Percentiles rank a stretch among this genome's conserved stretches.
These are phyloP conservation scores for Triadica sebifera DNA, from an alignment of 345 rosid species.

Conservation along the genomic window DNA sequence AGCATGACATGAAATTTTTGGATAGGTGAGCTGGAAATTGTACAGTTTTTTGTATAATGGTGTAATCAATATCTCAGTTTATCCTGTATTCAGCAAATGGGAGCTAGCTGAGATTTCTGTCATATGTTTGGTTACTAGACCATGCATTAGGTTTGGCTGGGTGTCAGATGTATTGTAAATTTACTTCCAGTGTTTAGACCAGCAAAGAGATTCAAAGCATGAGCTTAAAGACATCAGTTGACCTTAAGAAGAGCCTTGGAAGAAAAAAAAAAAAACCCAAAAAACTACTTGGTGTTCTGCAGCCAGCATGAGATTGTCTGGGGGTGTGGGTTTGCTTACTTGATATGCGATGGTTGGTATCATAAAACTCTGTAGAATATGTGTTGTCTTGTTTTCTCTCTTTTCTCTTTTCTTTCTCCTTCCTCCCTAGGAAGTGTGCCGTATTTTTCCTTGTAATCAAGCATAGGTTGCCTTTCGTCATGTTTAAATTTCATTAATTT, in stretches of 20 bases:
- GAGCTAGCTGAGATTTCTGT: slow-evolving; percentile 13
- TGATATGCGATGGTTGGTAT: slow-evolving; percentile 9
- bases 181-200: no score
- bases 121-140: slow-evolving; percentile 11
- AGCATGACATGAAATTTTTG: slow-evolving; percentile 26
- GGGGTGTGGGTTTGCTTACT: slow-evolving; percentile 6
- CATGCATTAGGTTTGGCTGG: not conserved
- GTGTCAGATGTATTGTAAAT: no score
- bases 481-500: slow-evolving; percentile 27
- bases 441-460: slow-evolving; percentile 13
- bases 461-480: not conserved
- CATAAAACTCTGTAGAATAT: slow-evolving; percentile 22
- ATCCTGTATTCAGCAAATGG: slow-evolving; percentile 1
- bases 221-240: no score
- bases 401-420: not conserved
- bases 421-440: not conserved
- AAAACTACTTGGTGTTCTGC: not conserved
- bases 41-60: slow-evolving; percentile 18
- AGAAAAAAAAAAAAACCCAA: no score
- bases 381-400: not conserved
- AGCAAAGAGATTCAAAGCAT: no score
- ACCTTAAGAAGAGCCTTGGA: no score
- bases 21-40: slow-evolving; percentile 30
- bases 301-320: slow-evolving; percentile 8
- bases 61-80: slow-evolving; percentile 4